These are phyloP conservation scores for Deinandra increscens DNA, from an alignment of 129 eudicot species.

Conservation along the genomic window DNA sequence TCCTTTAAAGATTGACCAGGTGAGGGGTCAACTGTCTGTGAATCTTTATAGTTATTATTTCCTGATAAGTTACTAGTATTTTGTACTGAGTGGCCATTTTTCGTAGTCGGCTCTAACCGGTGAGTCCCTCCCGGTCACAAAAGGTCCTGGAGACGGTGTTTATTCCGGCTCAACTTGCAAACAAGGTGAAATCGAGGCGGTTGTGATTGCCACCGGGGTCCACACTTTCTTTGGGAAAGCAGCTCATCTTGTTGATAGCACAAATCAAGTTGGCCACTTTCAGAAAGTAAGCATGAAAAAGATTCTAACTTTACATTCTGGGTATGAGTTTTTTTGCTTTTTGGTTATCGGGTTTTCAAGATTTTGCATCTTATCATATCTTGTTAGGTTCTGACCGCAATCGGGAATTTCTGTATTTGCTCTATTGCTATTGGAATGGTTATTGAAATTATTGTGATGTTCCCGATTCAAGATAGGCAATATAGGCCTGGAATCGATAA, in stretches of 20 bases:
- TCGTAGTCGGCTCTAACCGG: conserved; percentile 94
- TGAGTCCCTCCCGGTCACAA: conserved; percentile 97
- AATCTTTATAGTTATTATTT: neutral
- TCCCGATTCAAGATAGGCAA: conserved; percentile 84
- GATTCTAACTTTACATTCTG: neutral
- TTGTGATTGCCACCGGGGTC: conserved; percentile 97
- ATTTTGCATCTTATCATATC: conserved; percentile 1
- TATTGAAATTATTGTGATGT: conserved; percentile 90
- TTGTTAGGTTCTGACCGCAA: conserved; percentile 88
- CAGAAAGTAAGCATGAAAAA: conserved; percentile 59
- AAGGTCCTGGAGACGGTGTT: conserved; percentile 97
- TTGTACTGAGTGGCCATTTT: conserved; percentile 13
- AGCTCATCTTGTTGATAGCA: conserved; percentile 94
- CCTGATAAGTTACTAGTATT: neutral
- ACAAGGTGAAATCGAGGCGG: conserved; percentile 95
- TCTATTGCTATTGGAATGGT: conserved; percentile 98
- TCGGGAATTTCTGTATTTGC: conserved; percentile 97
- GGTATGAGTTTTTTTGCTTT: neutral
- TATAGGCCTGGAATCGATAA: conserved; percentile 99
- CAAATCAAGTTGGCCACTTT: conserved; percentile 98
- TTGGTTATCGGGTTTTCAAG: neutral
- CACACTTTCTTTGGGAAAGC: conserved; percentile 99
- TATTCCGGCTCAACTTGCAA: conserved; percentile 99
- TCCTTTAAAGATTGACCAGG: conserved; percentile 96
- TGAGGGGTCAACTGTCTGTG: conserved; percentile 1